Base-by-base conservation (phyloP, 2,329 filamentous ascomycete genomes). In the Immersiporthe knoxdaviesiana region DNA sequence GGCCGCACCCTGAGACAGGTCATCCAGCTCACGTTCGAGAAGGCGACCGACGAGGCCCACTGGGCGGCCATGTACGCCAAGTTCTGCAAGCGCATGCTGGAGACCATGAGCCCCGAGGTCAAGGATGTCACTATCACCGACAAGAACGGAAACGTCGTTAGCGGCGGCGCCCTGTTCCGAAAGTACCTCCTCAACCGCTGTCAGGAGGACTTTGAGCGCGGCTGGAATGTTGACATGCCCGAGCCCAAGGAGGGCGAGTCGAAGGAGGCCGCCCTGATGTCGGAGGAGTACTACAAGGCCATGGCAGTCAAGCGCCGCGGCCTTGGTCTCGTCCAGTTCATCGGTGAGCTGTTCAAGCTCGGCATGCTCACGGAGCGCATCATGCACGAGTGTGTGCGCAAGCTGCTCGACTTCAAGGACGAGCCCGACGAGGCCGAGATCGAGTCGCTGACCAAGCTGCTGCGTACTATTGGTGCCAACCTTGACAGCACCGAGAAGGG, bases 21-120 rank as follows among this genome's bases (percentile, higher is more conserved):
- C 77, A 99, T 99, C 78, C 95, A 98, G 82, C 92, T 99, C 71
- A 97, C 95, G 1, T 99, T 99, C 75, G 96, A 99, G 84, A 99
- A 99, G 85, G 96, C 96, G 73, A 97, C 94, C 39, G 96, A 99
- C 77, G 96, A 99, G 81, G 92, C 94, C 75, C 95, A 98, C 83
- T 99, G 96, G 95, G 95, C 95, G 67, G 92, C 92, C 27, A 98
- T 98, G 93, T 99, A 99, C 78, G 96, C 96, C 78, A 96, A 94
- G 81, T 99, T 99, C 88, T 97, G 94, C 85, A 94, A 95, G 85
- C 90, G 92, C 73, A 98, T 98, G 96, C 85, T 98, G 71, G 92
- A 97, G 80, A 94, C 88, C 72, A 98, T 97, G 93, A 97, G 92
- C 81, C 82, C 92, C 30, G 95, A 97, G 62, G 97, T 99, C 78